A percentile compares a stretch with the other conserved stretches of the same genome.
These are phyloP conservation scores for Anisodus tanguticus DNA, from an alignment of 257 asterid genomes.

Conservation along the genomic window DNA sequence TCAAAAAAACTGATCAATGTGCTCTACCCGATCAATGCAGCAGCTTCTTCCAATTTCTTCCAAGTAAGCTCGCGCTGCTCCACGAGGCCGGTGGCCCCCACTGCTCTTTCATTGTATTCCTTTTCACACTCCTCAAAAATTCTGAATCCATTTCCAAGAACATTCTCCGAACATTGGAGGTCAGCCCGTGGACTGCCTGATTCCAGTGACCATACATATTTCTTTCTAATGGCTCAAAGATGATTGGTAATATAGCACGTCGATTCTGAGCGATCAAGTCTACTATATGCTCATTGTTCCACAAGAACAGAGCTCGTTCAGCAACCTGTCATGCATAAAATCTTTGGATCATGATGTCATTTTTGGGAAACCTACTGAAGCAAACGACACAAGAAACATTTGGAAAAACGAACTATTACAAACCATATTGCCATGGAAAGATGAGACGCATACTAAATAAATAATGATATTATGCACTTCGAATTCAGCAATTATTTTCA, in stretches of 20 bases:
- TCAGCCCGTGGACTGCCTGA: slow-evolving; percentile 79
- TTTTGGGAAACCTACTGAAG: slow-evolving; percentile 10
- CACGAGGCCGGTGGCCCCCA: slow-evolving; percentile 53
- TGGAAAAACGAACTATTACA: background rate
- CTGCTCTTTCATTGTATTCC: slow-evolving; percentile 64
- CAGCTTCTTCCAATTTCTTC: slow-evolving; percentile 87
- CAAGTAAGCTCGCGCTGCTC: slow-evolving; percentile 62
- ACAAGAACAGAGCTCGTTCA: slow-evolving; percentile 88
- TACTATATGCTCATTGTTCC: slow-evolving; percentile 93
- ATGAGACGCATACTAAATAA: background rate
- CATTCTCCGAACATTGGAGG: slow-evolving; percentile 79
- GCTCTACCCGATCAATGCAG: slow-evolving; percentile 38
- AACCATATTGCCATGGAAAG: background rate
- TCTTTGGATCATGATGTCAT: background rate
- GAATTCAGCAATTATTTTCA: background rate
- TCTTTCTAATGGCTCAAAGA: slow-evolving; percentile 74
- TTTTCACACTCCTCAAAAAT: slow-evolving; percentile 78
- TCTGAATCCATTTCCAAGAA: slow-evolving; percentile 83
- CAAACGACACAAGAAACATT: background rate
- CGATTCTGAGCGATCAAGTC: slow-evolving; percentile 77
- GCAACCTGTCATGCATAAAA: slow-evolving; percentile 66
- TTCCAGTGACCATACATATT: slow-evolving; percentile 84
- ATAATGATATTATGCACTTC: slow-evolving; percentile 1
- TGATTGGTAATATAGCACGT: slow-evolving; percentile 68
- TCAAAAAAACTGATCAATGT: background rate